Percentiles rank a stretch among this genome's conserved stretches.
phyloP scores from a whole-genome alignment of 2,329 filamentous ascomycete genomes.

The Fusarium luffae region DNA sequence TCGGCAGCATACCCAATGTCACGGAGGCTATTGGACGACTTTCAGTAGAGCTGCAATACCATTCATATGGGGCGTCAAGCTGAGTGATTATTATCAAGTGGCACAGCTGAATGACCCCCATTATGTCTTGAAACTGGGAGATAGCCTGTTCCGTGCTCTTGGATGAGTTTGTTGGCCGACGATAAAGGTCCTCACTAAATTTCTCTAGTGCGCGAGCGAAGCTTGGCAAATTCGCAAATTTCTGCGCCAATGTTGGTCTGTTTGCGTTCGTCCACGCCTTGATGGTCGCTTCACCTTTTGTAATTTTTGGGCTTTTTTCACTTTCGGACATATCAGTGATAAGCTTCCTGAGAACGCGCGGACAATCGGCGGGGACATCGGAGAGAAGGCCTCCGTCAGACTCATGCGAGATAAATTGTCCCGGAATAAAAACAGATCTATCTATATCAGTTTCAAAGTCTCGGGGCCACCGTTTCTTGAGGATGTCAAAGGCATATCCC shows the following conservation, averaged over 20 bases:
- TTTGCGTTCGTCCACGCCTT: not conserved
- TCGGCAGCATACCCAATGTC: not conserved
- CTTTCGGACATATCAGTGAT: not conserved
- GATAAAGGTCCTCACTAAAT: not conserved
- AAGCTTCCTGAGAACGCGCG: not conserved
- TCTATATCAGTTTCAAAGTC: constrained; percentile 5
- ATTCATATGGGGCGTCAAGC: constrained; percentile 4
- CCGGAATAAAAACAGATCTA: too few relatives aligned
- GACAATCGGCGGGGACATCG: too few relatives aligned
- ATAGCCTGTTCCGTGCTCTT: not conserved
- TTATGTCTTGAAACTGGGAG: not conserved
- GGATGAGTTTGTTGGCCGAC: not conserved
- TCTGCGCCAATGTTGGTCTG: not conserved
- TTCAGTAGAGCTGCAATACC: constrained; percentile 6
- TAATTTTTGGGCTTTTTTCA: not conserved
- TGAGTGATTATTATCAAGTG: constrained; percentile 7
- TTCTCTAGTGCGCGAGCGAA: not conserved
- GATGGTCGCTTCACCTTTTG: not conserved
- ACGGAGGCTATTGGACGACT: not conserved
- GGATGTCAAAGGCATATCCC: not conserved
- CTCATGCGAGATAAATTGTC: too few relatives aligned
- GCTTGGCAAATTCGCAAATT: not conserved
- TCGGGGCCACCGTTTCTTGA: not conserved
- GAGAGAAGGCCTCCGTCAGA: too few relatives aligned
- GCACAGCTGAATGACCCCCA: constrained; percentile 1